Evolutionary conservation across 129 eudicot species (phyloP).

Genomic region (Tanacetum coccineum): DNA sequence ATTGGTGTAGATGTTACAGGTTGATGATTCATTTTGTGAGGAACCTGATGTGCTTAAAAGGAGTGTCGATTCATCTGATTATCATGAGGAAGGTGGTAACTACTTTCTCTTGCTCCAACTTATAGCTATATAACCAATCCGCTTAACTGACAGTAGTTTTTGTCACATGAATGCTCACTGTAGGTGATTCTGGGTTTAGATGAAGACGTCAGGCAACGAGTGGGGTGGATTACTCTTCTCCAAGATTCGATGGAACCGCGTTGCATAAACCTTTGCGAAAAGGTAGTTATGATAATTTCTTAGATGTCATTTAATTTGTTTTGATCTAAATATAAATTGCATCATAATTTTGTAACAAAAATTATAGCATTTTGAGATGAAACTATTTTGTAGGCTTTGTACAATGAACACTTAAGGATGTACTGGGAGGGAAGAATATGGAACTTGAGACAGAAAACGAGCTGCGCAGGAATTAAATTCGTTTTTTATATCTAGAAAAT

Average conservation of each 20-base stretch:
- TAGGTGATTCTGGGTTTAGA: conserved; percentile 84
- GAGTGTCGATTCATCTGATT: conserved; percentile 75
- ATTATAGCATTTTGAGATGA: too few species aligned
- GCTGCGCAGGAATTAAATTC: too few species aligned
- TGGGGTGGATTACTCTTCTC: conserved; percentile 92
- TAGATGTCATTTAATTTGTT: too few species aligned
- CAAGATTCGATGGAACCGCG: conserved; percentile 88
- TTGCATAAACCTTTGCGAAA: conserved; percentile 76
- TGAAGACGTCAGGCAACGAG: conserved; percentile 91
- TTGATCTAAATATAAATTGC: too few species aligned
- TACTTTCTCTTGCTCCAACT: conserved; percentile 8
- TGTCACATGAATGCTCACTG: conserved; percentile 17
- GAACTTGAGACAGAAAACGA: too few species aligned
- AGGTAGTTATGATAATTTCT: too few species aligned
- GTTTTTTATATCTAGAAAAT: too few species aligned
- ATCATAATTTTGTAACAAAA: too few species aligned
- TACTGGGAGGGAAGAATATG: too few species aligned
- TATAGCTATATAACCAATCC: conserved; percentile 9
- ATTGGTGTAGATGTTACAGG: conserved; percentile 49
- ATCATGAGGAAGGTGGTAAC: conserved; percentile 83
- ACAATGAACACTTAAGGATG: too few species aligned
- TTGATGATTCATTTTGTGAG: conserved; percentile 39
- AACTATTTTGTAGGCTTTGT: too few species aligned
- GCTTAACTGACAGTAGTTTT: background rate
- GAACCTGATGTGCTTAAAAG: conserved; percentile 74